A percentile compares a stretch with the other conserved stretches of the same genome.
phyloP scores from a whole-genome alignment of 2,329 filamentous ascomycete species.

The Hypoxylon sp. region DNA sequence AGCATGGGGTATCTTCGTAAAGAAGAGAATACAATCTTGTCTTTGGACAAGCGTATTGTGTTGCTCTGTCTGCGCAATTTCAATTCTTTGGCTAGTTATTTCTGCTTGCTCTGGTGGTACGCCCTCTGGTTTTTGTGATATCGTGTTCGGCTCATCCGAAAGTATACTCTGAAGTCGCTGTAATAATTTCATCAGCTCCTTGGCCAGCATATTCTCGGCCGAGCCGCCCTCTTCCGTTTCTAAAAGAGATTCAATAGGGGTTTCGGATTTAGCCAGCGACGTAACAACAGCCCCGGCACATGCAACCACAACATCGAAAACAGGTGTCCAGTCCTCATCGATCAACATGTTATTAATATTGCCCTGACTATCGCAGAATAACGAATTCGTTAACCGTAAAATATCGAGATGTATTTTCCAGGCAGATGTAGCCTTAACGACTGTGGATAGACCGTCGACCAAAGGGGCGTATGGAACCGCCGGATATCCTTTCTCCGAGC shows the following conservation, averaged over 20 bases:
- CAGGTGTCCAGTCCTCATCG: conserved; percentile 71
- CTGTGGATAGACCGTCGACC: conserved; percentile 64
- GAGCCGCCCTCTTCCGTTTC: conserved; percentile 46
- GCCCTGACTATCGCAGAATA: conserved; percentile 62
- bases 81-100: conserved; percentile 9
- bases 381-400: conserved; percentile 62
- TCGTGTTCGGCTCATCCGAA: conserved; percentile 57
- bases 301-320: conserved; percentile 66
- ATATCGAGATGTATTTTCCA: conserved; percentile 57
- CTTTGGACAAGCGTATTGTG: conserved; percentile 65
- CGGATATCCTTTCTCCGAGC: conserved; percentile 67
- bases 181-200: conserved; percentile 57
- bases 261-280: conserved; percentile 34
- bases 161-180: conserved; percentile 60
- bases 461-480: conserved; percentile 66
- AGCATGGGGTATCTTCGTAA: conserved; percentile 67
- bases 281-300: conserved; percentile 56
- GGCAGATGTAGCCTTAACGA: conserved; percentile 56
- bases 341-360: conserved; percentile 64
- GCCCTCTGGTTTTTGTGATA: conserved; percentile 64
- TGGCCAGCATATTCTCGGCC: conserved; percentile 51
- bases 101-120: conserved; percentile 11
- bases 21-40: conserved; percentile 72
- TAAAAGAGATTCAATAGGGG: conserved; percentile 36
- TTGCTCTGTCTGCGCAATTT: conserved; percentile 47